Evolutionary conservation across 768 basidiomycete species (phyloP), one percentile per base, ranked within the genome.

Genomic region (Naematelia encephala): DNA sequence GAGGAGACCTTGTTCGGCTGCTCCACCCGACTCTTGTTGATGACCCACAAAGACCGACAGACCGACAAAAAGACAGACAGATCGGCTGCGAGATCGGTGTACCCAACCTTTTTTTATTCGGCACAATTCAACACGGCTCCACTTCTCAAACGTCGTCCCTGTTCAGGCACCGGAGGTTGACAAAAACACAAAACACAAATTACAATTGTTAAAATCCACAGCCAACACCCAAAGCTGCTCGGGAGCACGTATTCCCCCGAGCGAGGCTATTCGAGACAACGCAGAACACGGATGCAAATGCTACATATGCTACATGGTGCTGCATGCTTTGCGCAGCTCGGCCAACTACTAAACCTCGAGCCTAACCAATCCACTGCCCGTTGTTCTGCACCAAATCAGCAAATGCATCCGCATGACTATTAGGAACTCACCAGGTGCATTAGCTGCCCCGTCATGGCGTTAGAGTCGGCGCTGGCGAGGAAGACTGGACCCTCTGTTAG

Each of bases 341-440:
- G 8, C 34, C 34, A 8, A 8, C 16, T 8, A 8, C 34, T 39
- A n/a, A n/a, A n/a, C n/a, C 34, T 8, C 34, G 16, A 16, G 34
- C 34, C 16, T 39, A 76, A 28, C 71, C 75, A 51, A 76, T 71
- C 69, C 71, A 74, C 55, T 76, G 75, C 45, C 66, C 75, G 50
- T 72, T 73, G 65, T 76, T 76, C 69, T 72, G 57, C 28, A 3
- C 21, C 16, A n/a, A 29, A 4, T 42, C 11, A 12, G 21, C n/a
- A 5, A 16, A 8, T 29, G 10, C 39, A n/a, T 12, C n/a, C 1
- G 21, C 12, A 30, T 42, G 10, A 25, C 23, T 39, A 22, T 19
- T 28, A 29, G 10, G 39, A 46, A 66, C 71, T 70, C 54, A 76
- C 70, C 55, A 74, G 51, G 55, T 76, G 73, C 66, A 73, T 70